These are phyloP conservation scores for Arctium minus DNA, from an alignment of 129 eudicot genomes.

Conservation along the genomic window DNA sequence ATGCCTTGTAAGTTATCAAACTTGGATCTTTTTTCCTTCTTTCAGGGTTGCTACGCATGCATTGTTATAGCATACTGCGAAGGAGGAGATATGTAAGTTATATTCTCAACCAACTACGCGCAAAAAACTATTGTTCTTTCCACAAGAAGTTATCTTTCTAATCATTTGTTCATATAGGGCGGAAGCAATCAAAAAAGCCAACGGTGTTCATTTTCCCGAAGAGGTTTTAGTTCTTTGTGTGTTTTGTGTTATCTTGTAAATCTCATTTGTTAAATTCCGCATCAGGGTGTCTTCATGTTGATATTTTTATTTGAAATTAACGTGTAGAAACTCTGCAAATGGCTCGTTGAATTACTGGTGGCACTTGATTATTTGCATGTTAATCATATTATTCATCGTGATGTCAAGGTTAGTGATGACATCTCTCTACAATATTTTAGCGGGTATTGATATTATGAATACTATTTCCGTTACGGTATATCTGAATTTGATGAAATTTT, in stretches of 20 bases:
- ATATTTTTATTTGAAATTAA: background rate
- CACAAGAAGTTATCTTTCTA: background rate
- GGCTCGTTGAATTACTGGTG: constrained; percentile 87
- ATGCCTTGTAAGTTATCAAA: background rate
- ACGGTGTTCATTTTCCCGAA: constrained; percentile 80
- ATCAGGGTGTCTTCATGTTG: background rate
- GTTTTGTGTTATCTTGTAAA: background rate
- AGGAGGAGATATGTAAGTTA: constrained; percentile 96
- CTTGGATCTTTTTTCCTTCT: background rate
- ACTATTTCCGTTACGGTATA: background rate
- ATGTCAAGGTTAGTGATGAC: constrained; percentile 74
- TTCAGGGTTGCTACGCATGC: constrained; percentile 97
- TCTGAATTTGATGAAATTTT: constrained; percentile 7
- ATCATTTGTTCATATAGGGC: constrained; percentile 53
- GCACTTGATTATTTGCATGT: constrained; percentile 94
- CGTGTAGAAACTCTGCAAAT: constrained; percentile 84
- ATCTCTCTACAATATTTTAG: constrained; percentile 8
- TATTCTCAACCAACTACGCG: background rate
- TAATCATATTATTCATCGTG: constrained; percentile 93
- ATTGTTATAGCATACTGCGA: constrained; percentile 91
- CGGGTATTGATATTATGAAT: background rate
- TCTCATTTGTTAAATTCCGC: background rate
- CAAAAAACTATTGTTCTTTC: background rate
- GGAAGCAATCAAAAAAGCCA: constrained; percentile 71
- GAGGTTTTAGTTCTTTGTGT: constrained; percentile 51